A percentile compares a stretch with the other conserved stretches of the same genome.
phyloP scores from a whole-genome alignment of 805 yeast genomes.

The Isabelozyma gotoi region DNA sequence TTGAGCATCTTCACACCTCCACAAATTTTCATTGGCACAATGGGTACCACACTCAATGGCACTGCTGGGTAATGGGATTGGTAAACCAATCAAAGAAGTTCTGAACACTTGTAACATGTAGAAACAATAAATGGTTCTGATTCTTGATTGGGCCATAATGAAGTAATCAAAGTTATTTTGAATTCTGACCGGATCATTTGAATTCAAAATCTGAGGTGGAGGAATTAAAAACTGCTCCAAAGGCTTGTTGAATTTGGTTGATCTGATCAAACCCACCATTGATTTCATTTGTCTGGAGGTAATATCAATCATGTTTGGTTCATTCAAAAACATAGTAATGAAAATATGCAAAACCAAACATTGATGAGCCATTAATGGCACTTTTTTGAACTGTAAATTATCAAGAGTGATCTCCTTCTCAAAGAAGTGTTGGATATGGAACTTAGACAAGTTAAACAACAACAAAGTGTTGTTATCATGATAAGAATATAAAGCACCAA shows the following conservation, averaged over 20 bases:
- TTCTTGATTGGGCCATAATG: slow-evolving; percentile 54
- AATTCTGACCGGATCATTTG: slow-evolving; percentile 22
- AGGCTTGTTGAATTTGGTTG: slow-evolving; percentile 53
- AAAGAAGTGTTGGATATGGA: slow-evolving; percentile 63
- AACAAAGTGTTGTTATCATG: slow-evolving; percentile 75
- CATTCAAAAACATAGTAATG: slow-evolving; percentile 56
- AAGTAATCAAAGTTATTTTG: slow-evolving; percentile 51
- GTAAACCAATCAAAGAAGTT: slow-evolving; percentile 43
- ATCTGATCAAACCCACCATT: slow-evolving; percentile 52
- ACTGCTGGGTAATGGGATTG: slow-evolving; percentile 35
- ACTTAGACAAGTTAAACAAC: slow-evolving; percentile 65
- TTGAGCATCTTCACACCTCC: slow-evolving; percentile 49
- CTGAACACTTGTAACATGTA: slow-evolving; percentile 50
- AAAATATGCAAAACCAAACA: slow-evolving; percentile 56
- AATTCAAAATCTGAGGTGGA: slow-evolving; percentile 19
- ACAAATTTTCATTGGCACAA: slow-evolving; percentile 57
- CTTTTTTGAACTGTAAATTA: slow-evolving; percentile 51
- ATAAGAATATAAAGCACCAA: slow-evolving; percentile 85
- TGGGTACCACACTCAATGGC: slow-evolving; percentile 66
- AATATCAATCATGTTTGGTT: slow-evolving; percentile 47
- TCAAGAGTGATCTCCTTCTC: slow-evolving; percentile 49
- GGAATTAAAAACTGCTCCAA: slow-evolving; percentile 46
- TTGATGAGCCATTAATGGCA: slow-evolving; percentile 56
- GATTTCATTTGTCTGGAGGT: slow-evolving; percentile 55
- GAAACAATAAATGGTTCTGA: slow-evolving; percentile 52